phyloP scores from a whole-genome alignment of 2,329 filamentous ascomycete species.

The Capronia americana region DNA sequence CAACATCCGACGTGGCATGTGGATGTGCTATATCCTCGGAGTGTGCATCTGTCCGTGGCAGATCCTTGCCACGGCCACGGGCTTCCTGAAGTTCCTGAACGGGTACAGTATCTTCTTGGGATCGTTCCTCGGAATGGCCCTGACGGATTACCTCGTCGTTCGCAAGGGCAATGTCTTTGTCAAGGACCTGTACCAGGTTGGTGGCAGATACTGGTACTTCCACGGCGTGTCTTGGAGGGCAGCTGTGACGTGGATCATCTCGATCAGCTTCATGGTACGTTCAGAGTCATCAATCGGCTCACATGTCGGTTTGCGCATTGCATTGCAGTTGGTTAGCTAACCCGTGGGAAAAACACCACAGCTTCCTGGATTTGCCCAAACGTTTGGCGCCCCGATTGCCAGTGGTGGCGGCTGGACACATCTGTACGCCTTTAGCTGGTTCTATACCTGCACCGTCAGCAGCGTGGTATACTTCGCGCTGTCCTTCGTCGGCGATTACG shows the following conservation, averaged over 20 bases:
- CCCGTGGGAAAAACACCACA: no score
- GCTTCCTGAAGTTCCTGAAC: conserved; percentile 48
- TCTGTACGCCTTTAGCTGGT: conserved; percentile 29
- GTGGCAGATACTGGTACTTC: conserved; percentile 31
- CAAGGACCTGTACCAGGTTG: conserved; percentile 29
- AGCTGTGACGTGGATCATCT: conserved; percentile 61
- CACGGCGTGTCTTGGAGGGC: conserved; percentile 60
- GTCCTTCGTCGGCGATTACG: conserved; percentile 22
- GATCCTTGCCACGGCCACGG: conserved; percentile 51
- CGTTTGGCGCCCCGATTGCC: conserved; percentile 17
- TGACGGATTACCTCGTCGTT: conserved; percentile 39
- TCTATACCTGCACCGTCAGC: conserved; percentile 28
- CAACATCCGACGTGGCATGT: conserved; percentile 56
- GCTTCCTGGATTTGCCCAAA: conserved; percentile 29
- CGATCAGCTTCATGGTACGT: conserved; percentile 14
- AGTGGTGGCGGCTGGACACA: conserved; percentile 19
- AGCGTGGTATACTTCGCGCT: conserved; percentile 28
- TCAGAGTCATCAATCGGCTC: no score
- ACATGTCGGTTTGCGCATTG: no score
- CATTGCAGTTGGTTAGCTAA: no score
- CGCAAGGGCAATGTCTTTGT: conserved; percentile 31
- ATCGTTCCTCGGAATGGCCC: conserved; percentile 37
- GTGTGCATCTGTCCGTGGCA: conserved; percentile 56
- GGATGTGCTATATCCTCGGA: conserved; percentile 45
- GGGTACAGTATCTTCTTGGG: conserved; percentile 44